Conservation (phyloP, 179 eudicot species). For the Beta lomatogona region DNA sequence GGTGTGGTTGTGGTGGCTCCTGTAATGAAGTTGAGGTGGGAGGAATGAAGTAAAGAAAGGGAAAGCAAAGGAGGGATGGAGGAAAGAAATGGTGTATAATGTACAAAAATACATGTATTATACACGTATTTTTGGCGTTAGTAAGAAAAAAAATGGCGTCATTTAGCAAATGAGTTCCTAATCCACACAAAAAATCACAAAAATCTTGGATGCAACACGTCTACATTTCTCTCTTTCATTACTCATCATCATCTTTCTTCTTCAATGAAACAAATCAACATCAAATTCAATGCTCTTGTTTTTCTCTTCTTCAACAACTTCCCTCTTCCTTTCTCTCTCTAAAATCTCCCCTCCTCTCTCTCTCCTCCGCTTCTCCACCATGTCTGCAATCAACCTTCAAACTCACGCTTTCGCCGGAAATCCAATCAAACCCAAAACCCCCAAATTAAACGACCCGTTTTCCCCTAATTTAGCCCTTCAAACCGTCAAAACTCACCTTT, state of each 20-base stretch:
- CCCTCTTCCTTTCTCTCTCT: conserved; percentile 32
- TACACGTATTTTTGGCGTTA: too few species aligned
- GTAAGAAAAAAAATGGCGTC: too few species aligned
- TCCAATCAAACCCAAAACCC: conserved; percentile 61
- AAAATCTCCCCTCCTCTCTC: conserved; percentile 12
- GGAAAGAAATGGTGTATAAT: too few species aligned
- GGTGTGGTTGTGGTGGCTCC: too few species aligned
- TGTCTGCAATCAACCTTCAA: conserved; percentile 49
- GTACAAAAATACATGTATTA: too few species aligned
- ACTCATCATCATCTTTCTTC: conserved; percentile 9
- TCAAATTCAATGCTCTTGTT: conserved; percentile 29
- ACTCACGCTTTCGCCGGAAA: conserved; percentile 85
- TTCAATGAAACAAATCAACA: neutral
- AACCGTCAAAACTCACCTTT: conserved; percentile 53
- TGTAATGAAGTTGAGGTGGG: too few species aligned
- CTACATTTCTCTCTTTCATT: neutral
- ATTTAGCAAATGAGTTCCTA: too few species aligned
- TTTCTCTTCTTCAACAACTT: conserved; percentile 13
- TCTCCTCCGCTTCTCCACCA: conserved; percentile 39
- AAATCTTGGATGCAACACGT: neutral
- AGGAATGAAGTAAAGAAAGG: too few species aligned
- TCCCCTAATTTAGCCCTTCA: conserved; percentile 67
- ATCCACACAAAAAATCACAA: conserved; percentile 8
- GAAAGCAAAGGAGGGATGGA: too few species aligned
- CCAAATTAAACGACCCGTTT: conserved; percentile 49